A percentile compares a stretch with the other conserved stretches of the same genome.
These are phyloP conservation scores for Arxiozyma bovina DNA, from an alignment of 1,139 yeast species.

Conservation along the genomic window DNA sequence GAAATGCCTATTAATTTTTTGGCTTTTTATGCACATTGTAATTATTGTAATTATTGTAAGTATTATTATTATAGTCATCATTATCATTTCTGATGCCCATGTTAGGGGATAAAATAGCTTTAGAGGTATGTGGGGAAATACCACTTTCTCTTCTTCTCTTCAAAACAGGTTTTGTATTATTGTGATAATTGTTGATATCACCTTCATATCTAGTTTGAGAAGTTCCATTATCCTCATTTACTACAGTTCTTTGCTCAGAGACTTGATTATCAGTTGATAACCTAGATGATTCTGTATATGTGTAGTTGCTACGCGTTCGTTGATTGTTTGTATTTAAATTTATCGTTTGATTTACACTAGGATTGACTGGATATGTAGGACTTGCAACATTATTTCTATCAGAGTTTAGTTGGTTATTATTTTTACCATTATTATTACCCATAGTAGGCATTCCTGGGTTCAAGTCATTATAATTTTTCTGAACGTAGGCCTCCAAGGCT, in stretches of 20 bases:
- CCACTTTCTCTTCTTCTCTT: constrained; percentile 18
- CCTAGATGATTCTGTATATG: not conserved
- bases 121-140: constrained; percentile 13
- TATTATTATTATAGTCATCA: not conserved
- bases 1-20: not conserved
- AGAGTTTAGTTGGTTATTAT: not conserved
- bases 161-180: not conserved
- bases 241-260: not conserved
- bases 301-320: not conserved
- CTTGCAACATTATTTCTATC: not conserved
- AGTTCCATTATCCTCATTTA: not conserved
- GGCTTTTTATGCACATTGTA: not conserved
- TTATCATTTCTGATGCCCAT: not conserved
- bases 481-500: constrained; percentile 12
- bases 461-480: not conserved
- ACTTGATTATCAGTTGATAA: not conserved
- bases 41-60: not conserved
- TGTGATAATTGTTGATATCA: not conserved
- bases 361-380: not conserved
- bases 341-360: not conserved
- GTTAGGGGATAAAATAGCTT: constrained; percentile 2
- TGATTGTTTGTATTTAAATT: not conserved
- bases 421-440: not conserved
- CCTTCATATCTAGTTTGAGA: not conserved
- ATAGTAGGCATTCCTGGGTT: not conserved